Evolutionary conservation across 768 basidiomycete genomes (phyloP), one percentile per base, ranked within the genome.

Genomic region (Panellus pusillus): DNA sequence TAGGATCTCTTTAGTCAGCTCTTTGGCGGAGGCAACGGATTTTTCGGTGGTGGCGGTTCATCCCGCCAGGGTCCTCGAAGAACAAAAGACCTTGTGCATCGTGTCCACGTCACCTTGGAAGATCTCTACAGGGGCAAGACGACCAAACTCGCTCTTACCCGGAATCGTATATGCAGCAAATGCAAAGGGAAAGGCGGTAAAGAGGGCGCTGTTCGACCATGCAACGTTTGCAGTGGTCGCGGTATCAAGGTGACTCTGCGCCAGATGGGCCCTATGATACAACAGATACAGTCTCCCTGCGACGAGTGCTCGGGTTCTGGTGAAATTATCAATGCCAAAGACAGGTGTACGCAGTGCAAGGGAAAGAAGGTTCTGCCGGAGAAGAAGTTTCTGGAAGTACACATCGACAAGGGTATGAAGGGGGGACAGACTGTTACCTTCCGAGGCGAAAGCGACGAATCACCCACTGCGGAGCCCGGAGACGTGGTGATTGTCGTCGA

Each of bases 181-280:
- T 99, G 97, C 75, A 88, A 88, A 63, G 97, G 97, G 65, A 93
- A 90, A 69, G 97, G 97, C 44, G 97, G 97, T 51, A 98, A 98
- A 73, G 95, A 97, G 15, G 97, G 96, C 51, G 91, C 97, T 47
- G 93, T 97, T 58, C 83, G 86, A 67, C 65, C 78, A 24, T 99
- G 97, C 73, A 59, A 69, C 39, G 65, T 75, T 13, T 99, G 97
- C 75, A 80, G 75, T 65, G 97, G 97, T 52, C 91, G 93, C 60
- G 97, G 97, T 64, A 74, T 95, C 76, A 91, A 87, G 69, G 72
- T 98, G 66, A 92, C 89, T 47, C 75, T 98, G 57, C 90, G 97
- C 57, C 97, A 98, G 71, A 91, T 99, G 84, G 97, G 97, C 24
- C 97, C 97, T 5, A 99, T 99, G 97, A 92, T 99, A 63, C 97